Percentiles rank a stretch among this genome's conserved stretches.
Conservation (phyloP, 2,329 filamentous ascomycete genomes). For the Byssochlamys sp. region DNA sequence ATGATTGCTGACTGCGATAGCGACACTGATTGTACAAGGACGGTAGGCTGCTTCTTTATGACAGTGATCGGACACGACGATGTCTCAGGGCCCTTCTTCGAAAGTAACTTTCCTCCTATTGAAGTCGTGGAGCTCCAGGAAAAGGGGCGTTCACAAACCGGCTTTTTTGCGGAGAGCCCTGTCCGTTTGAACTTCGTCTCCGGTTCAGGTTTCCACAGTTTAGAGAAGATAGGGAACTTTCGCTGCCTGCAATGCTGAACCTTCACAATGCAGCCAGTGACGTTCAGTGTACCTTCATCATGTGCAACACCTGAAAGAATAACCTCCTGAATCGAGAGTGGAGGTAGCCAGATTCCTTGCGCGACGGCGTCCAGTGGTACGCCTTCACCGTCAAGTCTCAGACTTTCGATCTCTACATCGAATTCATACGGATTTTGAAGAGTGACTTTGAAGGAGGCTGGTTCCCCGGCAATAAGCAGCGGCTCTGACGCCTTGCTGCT, state of each 20-base stretch:
- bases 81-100: conserved; percentile 26
- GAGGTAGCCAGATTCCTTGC: conserved; percentile 61
- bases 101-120: conserved; percentile 22
- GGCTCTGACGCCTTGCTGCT: conserved; percentile 49
- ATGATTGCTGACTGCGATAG: conserved; percentile 78
- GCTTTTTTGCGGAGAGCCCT: conserved; percentile 52
- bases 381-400: conserved; percentile 65
- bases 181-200: conserved; percentile 68
- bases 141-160: conserved; percentile 36
- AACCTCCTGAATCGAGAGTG: conserved; percentile 73
- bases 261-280: conserved; percentile 70
- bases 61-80: conserved; percentile 53
- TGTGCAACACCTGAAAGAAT: conserved; percentile 60
- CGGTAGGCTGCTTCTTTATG: conserved; percentile 66
- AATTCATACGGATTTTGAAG: conserved; percentile 93
- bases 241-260: conserved; percentile 73
- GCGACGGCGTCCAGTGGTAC: conserved; percentile 58
- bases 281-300: conserved; percentile 56
- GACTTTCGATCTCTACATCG: conserved; percentile 76
- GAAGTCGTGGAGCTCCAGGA: conserved; percentile 37
- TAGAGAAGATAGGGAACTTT: conserved; percentile 71
- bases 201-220: conserved; percentile 62
- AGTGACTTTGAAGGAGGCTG: conserved; percentile 67
- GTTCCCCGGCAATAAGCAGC: conserved; percentile 68
- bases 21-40: conserved; percentile 65